Conservation (phyloP, 2,329 filamentous ascomycete genomes). For the Curvularia hawaiiensis region DNA sequence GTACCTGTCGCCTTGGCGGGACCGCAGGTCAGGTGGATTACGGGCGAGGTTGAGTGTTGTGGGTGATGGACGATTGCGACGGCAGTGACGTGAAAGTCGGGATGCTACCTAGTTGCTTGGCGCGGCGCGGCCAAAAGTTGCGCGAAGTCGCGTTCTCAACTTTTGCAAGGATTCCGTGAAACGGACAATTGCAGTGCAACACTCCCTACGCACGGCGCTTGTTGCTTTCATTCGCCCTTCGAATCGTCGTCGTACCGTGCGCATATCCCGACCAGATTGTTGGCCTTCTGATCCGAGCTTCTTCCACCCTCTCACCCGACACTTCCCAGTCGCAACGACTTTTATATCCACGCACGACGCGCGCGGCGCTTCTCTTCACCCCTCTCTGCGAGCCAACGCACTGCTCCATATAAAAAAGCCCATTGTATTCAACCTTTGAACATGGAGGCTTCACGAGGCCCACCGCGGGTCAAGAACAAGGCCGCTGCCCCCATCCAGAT, state of each 20-base stretch:
- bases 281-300: constrained; percentile 14
- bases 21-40: constrained; percentile 17
- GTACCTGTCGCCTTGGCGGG: constrained; percentile 26
- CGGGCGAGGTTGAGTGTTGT: constrained; percentile 10
- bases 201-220: neutral
- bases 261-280: neutral
- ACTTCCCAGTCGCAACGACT: constrained; percentile 9
- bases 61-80: constrained; percentile 11
- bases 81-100: constrained; percentile 23
- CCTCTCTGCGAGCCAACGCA: neutral
- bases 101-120: constrained; percentile 24
- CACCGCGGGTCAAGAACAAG: constrained; percentile 99
- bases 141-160: constrained; percentile 15
- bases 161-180: neutral
- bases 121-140: constrained; percentile 25
- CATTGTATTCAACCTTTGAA: constrained; percentile 27
- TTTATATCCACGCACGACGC: constrained; percentile 3
- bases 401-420: neutral
- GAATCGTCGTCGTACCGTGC: neutral
- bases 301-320: constrained; percentile 11
- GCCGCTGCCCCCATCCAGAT: constrained; percentile 82
- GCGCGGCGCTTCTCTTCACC: neutral
- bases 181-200: constrained; percentile 3
- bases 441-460: constrained; percentile 89
- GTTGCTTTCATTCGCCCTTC: constrained; percentile 2